Evolutionary conservation across 2,329 filamentous ascomycete species (phyloP).

Genomic region (Helotiales sp.): DNA sequence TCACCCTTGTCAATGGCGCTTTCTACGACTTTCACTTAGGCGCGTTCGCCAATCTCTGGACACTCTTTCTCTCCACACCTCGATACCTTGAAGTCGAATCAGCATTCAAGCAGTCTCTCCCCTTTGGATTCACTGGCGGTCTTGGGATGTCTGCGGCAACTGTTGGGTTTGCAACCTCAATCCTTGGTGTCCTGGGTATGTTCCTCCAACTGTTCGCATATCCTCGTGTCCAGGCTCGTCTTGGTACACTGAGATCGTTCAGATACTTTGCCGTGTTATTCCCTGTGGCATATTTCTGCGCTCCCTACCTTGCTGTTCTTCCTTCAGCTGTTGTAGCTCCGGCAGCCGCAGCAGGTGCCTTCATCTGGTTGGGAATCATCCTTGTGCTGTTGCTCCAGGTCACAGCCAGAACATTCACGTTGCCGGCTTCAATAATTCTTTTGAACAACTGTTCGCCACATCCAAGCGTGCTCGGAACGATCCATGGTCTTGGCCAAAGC

Average conservation of each 20-base stretch:
- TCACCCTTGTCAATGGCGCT: constrained; percentile 55
- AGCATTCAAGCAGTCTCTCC: constrained; percentile 19
- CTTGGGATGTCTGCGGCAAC: constrained; percentile 65
- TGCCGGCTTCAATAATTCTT: constrained; percentile 59
- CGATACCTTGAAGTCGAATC: constrained; percentile 37
- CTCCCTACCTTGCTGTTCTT: constrained; percentile 63
- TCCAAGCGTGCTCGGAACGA: constrained; percentile 53
- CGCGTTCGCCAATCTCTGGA: constrained; percentile 59
- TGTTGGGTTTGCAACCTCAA: constrained; percentile 68
- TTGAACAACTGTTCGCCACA: constrained; percentile 62
- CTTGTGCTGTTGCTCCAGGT: constrained; percentile 56
- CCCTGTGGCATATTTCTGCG: constrained; percentile 64
- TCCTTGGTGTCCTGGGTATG: constrained; percentile 69
- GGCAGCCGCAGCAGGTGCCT: constrained; percentile 44
- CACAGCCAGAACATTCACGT: constrained; percentile 56
- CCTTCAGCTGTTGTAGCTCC: constrained; percentile 34
- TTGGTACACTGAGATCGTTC: constrained; percentile 69
- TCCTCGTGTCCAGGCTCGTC: constrained; percentile 60
- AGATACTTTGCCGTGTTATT: constrained; percentile 65
- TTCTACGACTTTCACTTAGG: constrained; percentile 28
- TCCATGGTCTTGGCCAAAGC: constrained; percentile 59
- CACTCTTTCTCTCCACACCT: constrained; percentile 59
- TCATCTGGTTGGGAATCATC: constrained; percentile 56
- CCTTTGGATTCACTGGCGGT: constrained; percentile 56
- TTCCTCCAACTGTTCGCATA: constrained; percentile 69